Percentiles rank a stretch among this genome's conserved stretches.
Conservation (phyloP, 2,329 filamentous ascomycete species). For the Exophiala sp. region DNA sequence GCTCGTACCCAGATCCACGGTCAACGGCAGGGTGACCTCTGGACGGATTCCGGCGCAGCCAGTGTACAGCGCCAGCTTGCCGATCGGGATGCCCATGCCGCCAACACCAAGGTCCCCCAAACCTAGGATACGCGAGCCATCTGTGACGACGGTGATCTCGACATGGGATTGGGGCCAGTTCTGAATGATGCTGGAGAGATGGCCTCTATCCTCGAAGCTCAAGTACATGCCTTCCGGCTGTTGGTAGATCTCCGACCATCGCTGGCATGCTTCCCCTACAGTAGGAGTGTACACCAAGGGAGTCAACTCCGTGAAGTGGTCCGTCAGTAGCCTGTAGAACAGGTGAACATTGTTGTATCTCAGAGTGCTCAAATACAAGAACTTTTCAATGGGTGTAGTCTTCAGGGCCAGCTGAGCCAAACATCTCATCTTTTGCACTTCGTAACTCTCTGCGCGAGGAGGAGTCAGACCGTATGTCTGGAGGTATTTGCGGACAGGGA, state of each 20-base stretch:
- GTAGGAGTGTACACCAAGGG: conserved; percentile 48
- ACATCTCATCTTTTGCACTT: conserved; percentile 46
- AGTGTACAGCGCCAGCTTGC: conserved; percentile 92
- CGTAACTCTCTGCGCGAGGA: conserved; percentile 45
- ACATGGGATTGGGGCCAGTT: conserved; percentile 90
- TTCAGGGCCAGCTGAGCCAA: conserved; percentile 45
- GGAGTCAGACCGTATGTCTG: conserved; percentile 48
- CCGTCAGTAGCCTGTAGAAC: conserved; percentile 47
- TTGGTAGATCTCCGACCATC: conserved; percentile 94
- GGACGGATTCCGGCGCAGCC: conserved; percentile 92
- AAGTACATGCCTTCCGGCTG: conserved; percentile 91
- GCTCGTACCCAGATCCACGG: conserved; percentile 57
- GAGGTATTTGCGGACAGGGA: conserved; percentile 48
- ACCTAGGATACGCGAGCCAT: conserved; percentile 85
- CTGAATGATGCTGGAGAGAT: conserved; percentile 76
- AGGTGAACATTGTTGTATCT: conserved; percentile 49
- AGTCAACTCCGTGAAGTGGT: conserved; percentile 45
- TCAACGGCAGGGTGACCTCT: conserved; percentile 57
- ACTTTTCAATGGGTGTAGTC: conserved; percentile 45
- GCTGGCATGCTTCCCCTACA: conserved; percentile 88
- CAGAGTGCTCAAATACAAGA: conserved; percentile 46
- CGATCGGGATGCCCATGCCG: conserved; percentile 95
- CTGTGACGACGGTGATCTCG: conserved; percentile 94
- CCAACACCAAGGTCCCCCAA: conserved; percentile 94
- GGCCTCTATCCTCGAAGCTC: conserved; percentile 87